Percentiles rank a stretch among this genome's conserved stretches.
Evolutionary conservation across 345 rosid species (phyloP).

Genomic region (Rubroshorea leprosula): DNA sequence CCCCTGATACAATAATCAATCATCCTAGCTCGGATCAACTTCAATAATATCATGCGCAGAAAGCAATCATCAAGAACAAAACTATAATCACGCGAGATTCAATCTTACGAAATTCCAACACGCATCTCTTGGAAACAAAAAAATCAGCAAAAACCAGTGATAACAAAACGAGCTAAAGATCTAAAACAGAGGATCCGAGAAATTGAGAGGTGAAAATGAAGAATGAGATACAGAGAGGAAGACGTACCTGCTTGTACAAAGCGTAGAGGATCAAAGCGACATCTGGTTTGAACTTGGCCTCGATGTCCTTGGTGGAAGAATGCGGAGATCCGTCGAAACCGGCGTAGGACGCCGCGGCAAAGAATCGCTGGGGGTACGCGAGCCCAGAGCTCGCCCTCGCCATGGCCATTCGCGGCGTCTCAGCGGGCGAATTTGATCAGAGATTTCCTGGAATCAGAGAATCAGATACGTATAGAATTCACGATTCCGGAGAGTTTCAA

Average conservation of each 20-base stretch:
- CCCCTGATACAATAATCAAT: too few species aligned
- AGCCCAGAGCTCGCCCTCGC: slow-evolving; percentile 91
- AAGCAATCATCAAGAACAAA: background rate
- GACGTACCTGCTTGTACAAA: slow-evolving; percentile 72
- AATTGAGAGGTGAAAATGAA: background rate
- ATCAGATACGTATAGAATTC: background rate
- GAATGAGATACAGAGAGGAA: slow-evolving; percentile 6
- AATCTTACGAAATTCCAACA: too few species aligned
- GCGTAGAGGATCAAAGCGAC: slow-evolving; percentile 85
- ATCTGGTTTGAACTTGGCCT: slow-evolving; percentile 76
- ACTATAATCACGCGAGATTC: background rate
- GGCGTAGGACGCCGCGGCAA: slow-evolving; percentile 83
- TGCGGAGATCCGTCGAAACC: slow-evolving; percentile 86
- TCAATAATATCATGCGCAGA: background rate
- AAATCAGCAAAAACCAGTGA: slow-evolving; percentile 11
- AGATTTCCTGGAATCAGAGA: background rate
- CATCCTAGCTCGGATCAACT: slow-evolving; percentile 2
- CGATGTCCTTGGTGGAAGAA: slow-evolving; percentile 42
- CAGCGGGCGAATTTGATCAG: slow-evolving; percentile 1
- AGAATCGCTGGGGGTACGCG: slow-evolving; percentile 95
- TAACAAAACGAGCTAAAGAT: background rate
- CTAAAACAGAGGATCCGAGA: slow-evolving; percentile 21
- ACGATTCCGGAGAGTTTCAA: background rate
- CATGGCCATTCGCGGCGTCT: slow-evolving; percentile 38
- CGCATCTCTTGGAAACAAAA: background rate